phyloP scores from a whole-genome alignment of 352 stramenopile genomes.

The Pythium periplocum region DNA sequence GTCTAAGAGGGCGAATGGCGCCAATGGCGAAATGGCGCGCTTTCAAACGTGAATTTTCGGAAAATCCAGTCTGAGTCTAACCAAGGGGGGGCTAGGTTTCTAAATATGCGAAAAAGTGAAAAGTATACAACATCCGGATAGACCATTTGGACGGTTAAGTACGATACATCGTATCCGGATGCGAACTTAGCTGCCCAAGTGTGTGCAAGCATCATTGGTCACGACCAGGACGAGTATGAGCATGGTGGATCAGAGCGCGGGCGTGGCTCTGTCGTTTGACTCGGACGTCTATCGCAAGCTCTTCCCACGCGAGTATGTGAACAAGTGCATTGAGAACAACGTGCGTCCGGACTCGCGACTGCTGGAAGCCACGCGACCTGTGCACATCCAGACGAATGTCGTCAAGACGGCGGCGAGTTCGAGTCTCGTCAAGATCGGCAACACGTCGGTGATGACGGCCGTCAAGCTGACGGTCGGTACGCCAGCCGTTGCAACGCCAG shows the following conservation, averaged over 20 bases:
- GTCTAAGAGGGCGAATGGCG: too few relatives aligned
- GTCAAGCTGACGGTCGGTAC: slow-evolving; percentile 74
- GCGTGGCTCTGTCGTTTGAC: slow-evolving; percentile 44
- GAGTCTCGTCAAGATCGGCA: slow-evolving; percentile 69
- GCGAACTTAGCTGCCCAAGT: too few relatives aligned
- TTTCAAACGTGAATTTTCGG: too few relatives aligned
- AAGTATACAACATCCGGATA: too few relatives aligned
- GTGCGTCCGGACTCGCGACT: slow-evolving; percentile 58
- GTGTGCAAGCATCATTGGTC: too few relatives aligned
- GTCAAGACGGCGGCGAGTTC: slow-evolving; percentile 61
- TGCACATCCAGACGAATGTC: slow-evolving; percentile 64
- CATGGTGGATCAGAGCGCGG: slow-evolving; percentile 10
- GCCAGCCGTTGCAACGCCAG: slow-evolving; percentile 54
- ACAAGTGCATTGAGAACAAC: slow-evolving; percentile 48
- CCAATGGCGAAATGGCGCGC: too few relatives aligned
- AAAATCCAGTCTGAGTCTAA: too few relatives aligned
- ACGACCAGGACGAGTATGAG: neutral
- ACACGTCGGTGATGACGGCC: slow-evolving; percentile 63
- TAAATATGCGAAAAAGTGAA: too few relatives aligned
- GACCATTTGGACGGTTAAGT: too few relatives aligned
- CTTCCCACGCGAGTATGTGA: slow-evolving; percentile 68
- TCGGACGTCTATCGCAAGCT: slow-evolving; percentile 72
- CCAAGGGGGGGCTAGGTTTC: too few relatives aligned
- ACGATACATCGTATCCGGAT: too few relatives aligned
- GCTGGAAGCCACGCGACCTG: slow-evolving; percentile 33